Percentiles rank a stretch among this genome's conserved stretches.
Evolutionary conservation across 1,284 basidiomycete genomes (phyloP).

Genomic region (Ustilago lituana): DNA sequence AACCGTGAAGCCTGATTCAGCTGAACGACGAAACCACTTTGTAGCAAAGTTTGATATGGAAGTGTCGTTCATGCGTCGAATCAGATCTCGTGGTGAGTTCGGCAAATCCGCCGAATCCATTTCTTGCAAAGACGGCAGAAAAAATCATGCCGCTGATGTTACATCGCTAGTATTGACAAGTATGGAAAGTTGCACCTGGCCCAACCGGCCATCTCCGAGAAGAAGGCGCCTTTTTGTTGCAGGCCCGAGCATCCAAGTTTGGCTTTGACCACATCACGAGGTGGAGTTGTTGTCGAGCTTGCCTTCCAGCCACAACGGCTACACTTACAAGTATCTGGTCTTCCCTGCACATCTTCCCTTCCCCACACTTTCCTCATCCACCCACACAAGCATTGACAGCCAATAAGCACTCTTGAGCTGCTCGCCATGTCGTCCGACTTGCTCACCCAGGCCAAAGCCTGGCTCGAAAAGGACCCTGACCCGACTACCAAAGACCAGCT

Average conservation of each 20-base stretch:
- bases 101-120: no score
- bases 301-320: no score
- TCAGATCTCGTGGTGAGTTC: no score
- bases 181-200: no score
- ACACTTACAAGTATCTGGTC: slow-evolving; percentile 3
- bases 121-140: no score
- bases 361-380: slow-evolving; percentile 2
- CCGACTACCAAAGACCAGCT: slow-evolving; percentile 40
- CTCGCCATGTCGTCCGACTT: slow-evolving; percentile 29
- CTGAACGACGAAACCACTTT: no score
- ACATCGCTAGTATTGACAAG: no score
- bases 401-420: no score
- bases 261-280: not conserved
- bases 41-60: no score
- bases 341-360: not conserved
- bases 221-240: not conserved
- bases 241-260: slow-evolving; percentile 27
- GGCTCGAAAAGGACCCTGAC: slow-evolving; percentile 58
- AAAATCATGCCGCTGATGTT: no score
- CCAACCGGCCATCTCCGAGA: slow-evolving; percentile 41
- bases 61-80: no score
- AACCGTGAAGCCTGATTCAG: no score
- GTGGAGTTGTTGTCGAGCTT: slow-evolving; percentile 7
- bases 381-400: not conserved
- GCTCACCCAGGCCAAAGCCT: slow-evolving; percentile 44